phyloP scores from a whole-genome alignment of 768 basidiomycete species.

The Pholiota molesta region DNA sequence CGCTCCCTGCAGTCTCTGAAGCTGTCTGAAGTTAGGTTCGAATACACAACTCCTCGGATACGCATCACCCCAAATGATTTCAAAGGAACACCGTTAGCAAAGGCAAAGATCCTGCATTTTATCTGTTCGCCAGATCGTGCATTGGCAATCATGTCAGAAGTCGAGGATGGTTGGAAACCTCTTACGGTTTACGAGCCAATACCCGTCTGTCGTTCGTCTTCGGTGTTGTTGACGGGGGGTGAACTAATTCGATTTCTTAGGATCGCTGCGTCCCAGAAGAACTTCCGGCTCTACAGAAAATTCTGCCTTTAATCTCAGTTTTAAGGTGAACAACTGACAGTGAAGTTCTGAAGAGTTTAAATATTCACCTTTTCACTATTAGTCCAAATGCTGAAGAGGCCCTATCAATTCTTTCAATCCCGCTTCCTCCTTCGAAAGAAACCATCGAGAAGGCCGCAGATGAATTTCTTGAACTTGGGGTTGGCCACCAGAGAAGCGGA shows the following conservation, averaged over 20 bases:
- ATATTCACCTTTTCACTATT: conserved; percentile 26
- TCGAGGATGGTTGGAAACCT: conserved; percentile 65
- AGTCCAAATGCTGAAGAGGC: conserved; percentile 93
- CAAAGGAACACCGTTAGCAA: conserved; percentile 48
- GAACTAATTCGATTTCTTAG: conserved; percentile 35
- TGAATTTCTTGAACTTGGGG: conserved; percentile 61
- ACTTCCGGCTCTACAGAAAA: conserved; percentile 62
- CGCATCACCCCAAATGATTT: conserved; percentile 76
- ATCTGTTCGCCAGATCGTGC: conserved; percentile 84
- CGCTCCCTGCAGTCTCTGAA: background rate
- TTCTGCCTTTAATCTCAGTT: conserved; percentile 63
- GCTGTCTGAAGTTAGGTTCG: conserved; percentile 52
- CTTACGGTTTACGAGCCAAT: conserved; percentile 83
- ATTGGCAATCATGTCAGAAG: conserved; percentile 64
- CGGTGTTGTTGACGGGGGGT: background rate
- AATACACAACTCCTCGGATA: conserved; percentile 74
- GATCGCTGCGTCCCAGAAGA: conserved; percentile 81
- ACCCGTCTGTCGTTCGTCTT: conserved; percentile 48
- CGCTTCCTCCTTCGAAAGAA: conserved; percentile 47
- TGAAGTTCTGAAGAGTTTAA: background rate
- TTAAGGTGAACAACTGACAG: conserved; percentile 65
- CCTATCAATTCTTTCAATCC: conserved; percentile 60
- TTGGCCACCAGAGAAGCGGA: conserved; percentile 53
- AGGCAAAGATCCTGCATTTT: conserved; percentile 71
- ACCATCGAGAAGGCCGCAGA: conserved; percentile 69